Conservation (phyloP, 495 filamentous ascomycete genomes). For the Poronia punctata region DNA sequence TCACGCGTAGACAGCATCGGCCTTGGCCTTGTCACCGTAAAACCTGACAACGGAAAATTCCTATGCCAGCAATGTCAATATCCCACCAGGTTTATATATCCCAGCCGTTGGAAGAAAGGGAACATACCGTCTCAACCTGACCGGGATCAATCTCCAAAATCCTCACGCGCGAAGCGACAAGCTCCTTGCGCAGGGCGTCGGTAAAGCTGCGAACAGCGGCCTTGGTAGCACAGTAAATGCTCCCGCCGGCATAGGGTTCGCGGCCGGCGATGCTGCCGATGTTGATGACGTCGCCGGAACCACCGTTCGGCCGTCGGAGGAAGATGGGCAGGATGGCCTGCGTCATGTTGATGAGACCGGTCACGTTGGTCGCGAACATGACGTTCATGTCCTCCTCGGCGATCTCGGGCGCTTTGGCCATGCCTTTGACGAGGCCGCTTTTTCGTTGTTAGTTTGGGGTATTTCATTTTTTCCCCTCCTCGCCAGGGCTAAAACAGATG, state of each 20-base stretch:
- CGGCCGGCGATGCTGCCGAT: constrained; percentile 92
- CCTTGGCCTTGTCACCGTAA: constrained; percentile 86
- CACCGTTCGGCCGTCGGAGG: constrained; percentile 70
- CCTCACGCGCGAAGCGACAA: constrained; percentile 77
- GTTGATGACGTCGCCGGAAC: constrained; percentile 91
- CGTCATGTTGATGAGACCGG: constrained; percentile 93
- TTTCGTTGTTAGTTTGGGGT: constrained; percentile 4
- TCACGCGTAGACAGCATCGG: constrained; percentile 91
- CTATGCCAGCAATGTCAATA: constrained; percentile 31
- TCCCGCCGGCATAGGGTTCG: constrained; percentile 81
- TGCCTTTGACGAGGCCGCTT: constrained; percentile 80
- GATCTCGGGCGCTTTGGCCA: constrained; percentile 82
- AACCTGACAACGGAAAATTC: constrained; percentile 95
- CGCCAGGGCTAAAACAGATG: too few species aligned
- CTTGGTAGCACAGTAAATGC: constrained; percentile 96
- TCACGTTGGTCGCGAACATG: constrained; percentile 93
- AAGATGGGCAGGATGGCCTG: constrained; percentile 84
- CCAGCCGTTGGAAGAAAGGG: not conserved
- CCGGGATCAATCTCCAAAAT: constrained; percentile 93
- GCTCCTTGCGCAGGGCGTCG: constrained; percentile 79
- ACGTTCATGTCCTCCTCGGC: constrained; percentile 70
- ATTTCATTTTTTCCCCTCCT: not conserved
- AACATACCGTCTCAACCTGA: constrained; percentile 83
- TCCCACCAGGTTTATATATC: not conserved
- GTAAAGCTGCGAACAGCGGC: constrained; percentile 88